phyloP scores from a whole-genome alignment of 2,329 filamentous ascomycete genomes.

The Penicillium sp. region DNA sequence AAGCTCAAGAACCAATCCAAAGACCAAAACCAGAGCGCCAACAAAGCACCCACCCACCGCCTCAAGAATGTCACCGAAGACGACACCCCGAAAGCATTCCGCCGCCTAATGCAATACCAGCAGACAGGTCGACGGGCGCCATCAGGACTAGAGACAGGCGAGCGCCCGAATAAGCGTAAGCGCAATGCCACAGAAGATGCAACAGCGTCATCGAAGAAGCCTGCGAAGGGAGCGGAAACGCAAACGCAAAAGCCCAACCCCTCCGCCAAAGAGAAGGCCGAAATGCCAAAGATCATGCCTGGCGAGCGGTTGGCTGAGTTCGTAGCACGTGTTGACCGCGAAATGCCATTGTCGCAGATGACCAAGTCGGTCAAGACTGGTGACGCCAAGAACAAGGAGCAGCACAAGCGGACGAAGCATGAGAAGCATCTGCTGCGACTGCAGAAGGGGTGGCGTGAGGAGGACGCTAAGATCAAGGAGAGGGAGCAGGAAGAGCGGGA shows the following conservation, averaged over 20 bases:
- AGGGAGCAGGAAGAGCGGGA: conserved; percentile 75
- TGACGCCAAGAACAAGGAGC: conserved; percentile 42
- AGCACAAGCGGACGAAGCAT: conserved; percentile 69
- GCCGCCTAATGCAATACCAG: conserved; percentile 75
- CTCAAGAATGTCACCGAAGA: conserved; percentile 51
- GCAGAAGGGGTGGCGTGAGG: conserved; percentile 58
- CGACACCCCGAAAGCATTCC: conserved; percentile 86
- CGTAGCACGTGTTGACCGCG: conserved; percentile 75
- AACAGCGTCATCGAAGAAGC: conserved; percentile 14
- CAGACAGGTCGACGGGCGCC: conserved; percentile 54
- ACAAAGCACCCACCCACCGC: conserved; percentile 44
- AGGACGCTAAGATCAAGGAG: conserved; percentile 59
- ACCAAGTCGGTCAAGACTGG: conserved; percentile 51
- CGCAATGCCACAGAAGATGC: conserved; percentile 24
- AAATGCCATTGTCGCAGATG: conserved; percentile 72
- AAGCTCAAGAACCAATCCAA: conserved; percentile 27
- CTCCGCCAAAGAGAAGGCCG: conserved; percentile 14
- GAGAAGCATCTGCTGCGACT: conserved; percentile 71
- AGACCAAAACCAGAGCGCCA: conserved; percentile 21
- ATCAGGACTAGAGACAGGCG: conserved; percentile 63
- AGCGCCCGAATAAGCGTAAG: conserved; percentile 50
- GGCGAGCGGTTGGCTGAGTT: conserved; percentile 84
- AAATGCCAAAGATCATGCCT: conserved; percentile 68
- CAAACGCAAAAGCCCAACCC: conserved; percentile 7
- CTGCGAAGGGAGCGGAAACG: not conserved